Percentiles rank a stretch among this genome's conserved stretches.
Conservation (phyloP, 768 basidiomycete genomes). For the Mycena floridula region DNA sequence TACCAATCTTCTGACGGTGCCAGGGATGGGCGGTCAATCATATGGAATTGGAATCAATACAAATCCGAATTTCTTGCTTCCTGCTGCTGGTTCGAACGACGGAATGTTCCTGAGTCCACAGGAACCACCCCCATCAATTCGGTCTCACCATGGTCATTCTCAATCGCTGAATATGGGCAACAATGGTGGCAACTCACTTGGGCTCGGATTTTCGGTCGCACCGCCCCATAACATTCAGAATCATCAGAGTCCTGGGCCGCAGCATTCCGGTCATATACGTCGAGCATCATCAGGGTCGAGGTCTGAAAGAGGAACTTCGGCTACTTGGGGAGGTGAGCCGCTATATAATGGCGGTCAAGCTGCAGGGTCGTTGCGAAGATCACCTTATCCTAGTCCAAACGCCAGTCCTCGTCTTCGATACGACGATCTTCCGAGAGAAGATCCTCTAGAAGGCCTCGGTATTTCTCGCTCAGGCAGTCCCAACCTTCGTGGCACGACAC, state of each 20-base stretch:
- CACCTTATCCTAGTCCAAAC: conserved; percentile 65
- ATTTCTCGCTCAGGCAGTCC: not conserved
- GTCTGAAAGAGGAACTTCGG: conserved; percentile 32
- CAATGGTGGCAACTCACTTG: not conserved
- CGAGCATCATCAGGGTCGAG: conserved; percentile 37
- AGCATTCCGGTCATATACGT: conserved; percentile 26
- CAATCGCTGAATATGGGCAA: conserved; percentile 1
- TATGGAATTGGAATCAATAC: too few relatives aligned
- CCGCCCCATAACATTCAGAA: too few relatives aligned
- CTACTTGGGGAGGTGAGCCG: conserved; percentile 16
- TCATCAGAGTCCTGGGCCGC: not conserved
- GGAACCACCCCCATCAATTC: conserved; percentile 7
- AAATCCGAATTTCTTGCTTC: too few relatives aligned
- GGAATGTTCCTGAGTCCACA: conserved; percentile 12
- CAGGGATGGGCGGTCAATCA: not conserved
- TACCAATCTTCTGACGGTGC: not conserved
- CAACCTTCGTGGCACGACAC: not conserved
- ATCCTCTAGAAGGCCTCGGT: not conserved
- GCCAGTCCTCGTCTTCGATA: conserved; percentile 54
- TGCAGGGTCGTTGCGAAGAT: conserved; percentile 29
- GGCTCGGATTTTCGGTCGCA: not conserved
- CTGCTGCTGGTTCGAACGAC: not conserved
- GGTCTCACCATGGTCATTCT: conserved; percentile 15
- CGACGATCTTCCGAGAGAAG: conserved; percentile 36
- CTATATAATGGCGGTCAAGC: conserved; percentile 2